Evolutionary conservation across 1,284 basidiomycete genomes (phyloP).

Genomic region (Apiotrichum porosum): DNA sequence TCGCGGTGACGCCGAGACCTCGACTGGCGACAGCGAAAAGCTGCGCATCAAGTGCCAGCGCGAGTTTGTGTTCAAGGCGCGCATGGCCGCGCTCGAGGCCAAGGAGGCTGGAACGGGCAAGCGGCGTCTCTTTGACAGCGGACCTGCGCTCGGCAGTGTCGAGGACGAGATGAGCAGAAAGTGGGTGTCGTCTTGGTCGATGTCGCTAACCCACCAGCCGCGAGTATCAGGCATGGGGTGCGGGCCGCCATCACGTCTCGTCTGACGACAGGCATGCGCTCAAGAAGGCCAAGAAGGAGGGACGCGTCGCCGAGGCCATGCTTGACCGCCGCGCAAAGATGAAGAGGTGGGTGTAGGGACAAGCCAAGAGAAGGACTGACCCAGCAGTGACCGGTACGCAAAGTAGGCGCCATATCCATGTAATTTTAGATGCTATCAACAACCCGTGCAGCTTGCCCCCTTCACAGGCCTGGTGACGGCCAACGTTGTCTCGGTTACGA

Average conservation of each 20-base stretch:
- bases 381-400: conserved; percentile 39
- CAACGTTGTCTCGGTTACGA: too few species aligned
- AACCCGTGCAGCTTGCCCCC: too few species aligned
- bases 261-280: conserved; percentile 59
- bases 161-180: conserved; percentile 48
- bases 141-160: conserved; percentile 45
- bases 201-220: too few species aligned
- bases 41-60: conserved; percentile 86
- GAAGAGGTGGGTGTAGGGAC: conserved; percentile 67
- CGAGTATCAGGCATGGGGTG: conserved; percentile 73
- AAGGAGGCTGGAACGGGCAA: conserved; percentile 46
- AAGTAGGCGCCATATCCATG: too few species aligned
- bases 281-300: conserved; percentile 79
- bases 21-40: conserved; percentile 70
- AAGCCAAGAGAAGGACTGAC: too few species aligned
- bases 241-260: conserved; percentile 63
- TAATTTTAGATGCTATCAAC: too few species aligned
- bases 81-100: conserved; percentile 28
- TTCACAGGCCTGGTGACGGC: too few species aligned
- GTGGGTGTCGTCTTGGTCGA: too few species aligned
- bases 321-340: conserved; percentile 82
- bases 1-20: conserved; percentile 76
- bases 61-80: conserved; percentile 81
- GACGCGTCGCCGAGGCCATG: conserved; percentile 78
- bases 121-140: conserved; percentile 56